Evolutionary conservation across 306 rosid genomes (phyloP), one percentile per base, ranked within the genome.

Genomic region (Luffa aegyptiaca): DNA sequence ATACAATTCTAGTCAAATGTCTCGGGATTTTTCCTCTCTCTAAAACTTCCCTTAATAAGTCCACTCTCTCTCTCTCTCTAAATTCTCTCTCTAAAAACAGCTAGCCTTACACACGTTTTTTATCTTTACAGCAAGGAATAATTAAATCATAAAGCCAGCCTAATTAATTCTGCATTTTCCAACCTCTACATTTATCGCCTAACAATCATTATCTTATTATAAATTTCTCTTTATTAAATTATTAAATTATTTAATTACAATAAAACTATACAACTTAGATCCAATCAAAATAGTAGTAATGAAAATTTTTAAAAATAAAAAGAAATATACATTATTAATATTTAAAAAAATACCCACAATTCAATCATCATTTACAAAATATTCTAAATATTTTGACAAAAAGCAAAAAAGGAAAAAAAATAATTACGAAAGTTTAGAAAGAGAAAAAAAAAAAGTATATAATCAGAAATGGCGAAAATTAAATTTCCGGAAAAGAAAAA

Each of bases 311-410:
- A 4, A 16, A 20, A 58, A 26, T 26, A 26, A 20, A 8, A 58
- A 58, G 0, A 17, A 18, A 57, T n/a, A 31, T 20, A 57, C 6
- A 56, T 55, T 59, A 21, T 59, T 59, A 1, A 59, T 10, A 33
- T 44, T 10, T 5, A 5, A 3, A 0, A 5, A 10, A 64, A 64
- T 39, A 37, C 12, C 1, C 77, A 48, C 76, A 71, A 71, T 46
- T 45, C 57, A 69, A 69, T 69, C 76, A 46, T 45, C 57, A 71
- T 71, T 71, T 71, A 71, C 76, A 71, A 72, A 72, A 72, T 72
- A 48, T 72, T 72, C 77, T 72, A 72, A 48, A 26, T 72, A 48
- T 72, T 72, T 72, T 4, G 8, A 71, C 13, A 20, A 20, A 71
- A 42, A 18, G 14, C 52, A 37, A 7, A 8, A 17, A 69, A n/a